Base-by-base conservation (phyloP, 331 rosid species). In the Rosa hybrid region DNA sequence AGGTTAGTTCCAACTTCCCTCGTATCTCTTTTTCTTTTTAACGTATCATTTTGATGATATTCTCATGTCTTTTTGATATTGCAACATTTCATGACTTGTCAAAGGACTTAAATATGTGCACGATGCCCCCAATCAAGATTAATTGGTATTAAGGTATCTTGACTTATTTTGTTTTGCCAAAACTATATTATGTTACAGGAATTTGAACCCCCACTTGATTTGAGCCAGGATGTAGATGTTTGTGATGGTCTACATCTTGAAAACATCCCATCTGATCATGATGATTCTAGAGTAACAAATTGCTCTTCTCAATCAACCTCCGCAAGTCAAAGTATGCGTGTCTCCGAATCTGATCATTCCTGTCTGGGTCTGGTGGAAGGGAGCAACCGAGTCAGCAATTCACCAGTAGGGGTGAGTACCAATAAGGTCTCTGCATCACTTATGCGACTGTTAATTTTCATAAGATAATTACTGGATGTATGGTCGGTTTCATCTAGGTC, bases 131-230 rank as follows among this genome's bases (percentile, higher is more conserved):
- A 79, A 75, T 64, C 30, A 75, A 71, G 72, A 39, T 8, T 80
- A 34, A 16, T 76, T 49, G 42, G 63, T 6, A 34, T 30, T 74
- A 14, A 68, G 77, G 77, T 56, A 65, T 74, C 48, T 48, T 75
- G 72, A 73, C 39, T 8, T 34, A n/a, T 79, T 23, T 82, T 77
- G 27, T 72, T 68, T 25, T 64, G 41, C 51, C 50, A 64, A 20
- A 46, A 57, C 54, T 57, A 39, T 46, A 77, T 23, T 64, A 78
- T 13, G 18, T 84, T 78, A 60, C 82, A 95, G 99, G 97, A 89
- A 84, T 95, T 95, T 77, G 98, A 95, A 88, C 97, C 99, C 69
- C 99, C 98, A 11, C 78, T 95, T 85, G 99, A 91, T 90, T 89
- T 95, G 93, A 91, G 92, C 82, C 88, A 87, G 78, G 94, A 88